phyloP scores from a whole-genome alignment of 768 basidiomycete species.

The Scleroderma citrinum region DNA sequence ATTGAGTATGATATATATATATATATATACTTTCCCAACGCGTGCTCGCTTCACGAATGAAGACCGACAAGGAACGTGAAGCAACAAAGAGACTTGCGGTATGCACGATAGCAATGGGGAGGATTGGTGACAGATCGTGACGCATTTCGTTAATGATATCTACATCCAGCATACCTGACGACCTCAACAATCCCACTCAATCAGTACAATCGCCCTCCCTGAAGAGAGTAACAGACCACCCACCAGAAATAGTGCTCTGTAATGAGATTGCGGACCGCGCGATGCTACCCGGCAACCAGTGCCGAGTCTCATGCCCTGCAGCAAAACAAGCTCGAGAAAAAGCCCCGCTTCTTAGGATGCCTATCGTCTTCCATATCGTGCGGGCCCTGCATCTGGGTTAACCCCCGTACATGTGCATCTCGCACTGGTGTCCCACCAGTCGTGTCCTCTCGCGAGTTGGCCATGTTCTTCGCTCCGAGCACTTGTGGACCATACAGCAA shows the following conservation, averaged over 20 bases:
- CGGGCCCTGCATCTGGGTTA: slow-evolving; percentile 59
- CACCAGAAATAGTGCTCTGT: slow-evolving; percentile 11
- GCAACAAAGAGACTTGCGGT: slow-evolving; percentile 22
- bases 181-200: not conserved
- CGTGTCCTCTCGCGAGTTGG: slow-evolving; percentile 48
- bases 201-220: not conserved
- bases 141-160: slow-evolving; percentile 21
- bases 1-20: not conserved
- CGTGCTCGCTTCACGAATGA: not conserved
- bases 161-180: slow-evolving; percentile 15
- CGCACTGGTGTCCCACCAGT: slow-evolving; percentile 36
- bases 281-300: slow-evolving; percentile 24
- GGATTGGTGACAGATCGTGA: slow-evolving; percentile 23
- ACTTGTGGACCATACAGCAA: slow-evolving; percentile 55
- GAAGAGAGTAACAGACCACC: not conserved
- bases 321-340: slow-evolving; percentile 62
- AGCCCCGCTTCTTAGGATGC: slow-evolving; percentile 53
- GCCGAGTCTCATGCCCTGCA: slow-evolving; percentile 50
- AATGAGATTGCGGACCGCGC: slow-evolving; percentile 25
- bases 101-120: slow-evolving; percentile 28
- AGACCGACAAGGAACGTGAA: not conserved
- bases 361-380: slow-evolving; percentile 63
- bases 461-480: slow-evolving; percentile 43
- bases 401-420: slow-evolving; percentile 39
- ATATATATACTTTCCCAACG: not conserved